These are phyloP conservation scores for Arthrinium phaeospermum DNA, from an alignment of 2,329 filamentous ascomycete genomes.

Conservation along the genomic window DNA sequence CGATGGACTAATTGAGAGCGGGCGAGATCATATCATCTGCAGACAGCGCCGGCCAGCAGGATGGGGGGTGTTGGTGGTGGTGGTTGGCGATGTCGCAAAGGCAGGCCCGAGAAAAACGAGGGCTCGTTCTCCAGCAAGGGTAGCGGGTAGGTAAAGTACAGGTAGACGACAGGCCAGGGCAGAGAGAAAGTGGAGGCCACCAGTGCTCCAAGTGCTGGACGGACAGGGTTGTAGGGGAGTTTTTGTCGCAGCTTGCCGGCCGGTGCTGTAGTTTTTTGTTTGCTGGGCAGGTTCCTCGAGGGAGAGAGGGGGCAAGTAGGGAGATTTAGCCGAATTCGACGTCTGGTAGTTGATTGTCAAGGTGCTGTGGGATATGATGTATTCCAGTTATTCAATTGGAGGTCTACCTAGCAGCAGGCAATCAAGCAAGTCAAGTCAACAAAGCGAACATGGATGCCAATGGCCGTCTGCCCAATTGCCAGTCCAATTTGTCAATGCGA, in stretches of 20 bases:
- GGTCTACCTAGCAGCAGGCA: neutral
- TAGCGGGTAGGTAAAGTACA: neutral
- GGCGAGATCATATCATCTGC: conserved; percentile 6
- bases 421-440: neutral
- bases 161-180: neutral
- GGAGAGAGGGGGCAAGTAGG: neutral
- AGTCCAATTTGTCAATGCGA: neutral
- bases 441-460: neutral
- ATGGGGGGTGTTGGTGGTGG: conserved; percentile 1
- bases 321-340: neutral
- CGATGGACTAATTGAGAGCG: conserved; percentile 3
- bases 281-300: neutral
- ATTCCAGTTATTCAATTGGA: neutral
- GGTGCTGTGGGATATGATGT: neutral
- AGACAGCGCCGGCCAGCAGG: conserved; percentile 11
- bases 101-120: conserved; percentile 10
- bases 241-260: neutral
- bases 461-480: neutral
- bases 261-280: neutral
- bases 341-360: neutral
- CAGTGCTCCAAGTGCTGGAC: conserved; percentile 2
- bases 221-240: conserved; percentile 3
- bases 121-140: neutral
- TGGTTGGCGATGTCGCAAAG: conserved; percentile 16
- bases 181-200: neutral